Evolutionary conservation across 805 yeast species (phyloP).

Genomic region (Lipomyces lipofer): DNA sequence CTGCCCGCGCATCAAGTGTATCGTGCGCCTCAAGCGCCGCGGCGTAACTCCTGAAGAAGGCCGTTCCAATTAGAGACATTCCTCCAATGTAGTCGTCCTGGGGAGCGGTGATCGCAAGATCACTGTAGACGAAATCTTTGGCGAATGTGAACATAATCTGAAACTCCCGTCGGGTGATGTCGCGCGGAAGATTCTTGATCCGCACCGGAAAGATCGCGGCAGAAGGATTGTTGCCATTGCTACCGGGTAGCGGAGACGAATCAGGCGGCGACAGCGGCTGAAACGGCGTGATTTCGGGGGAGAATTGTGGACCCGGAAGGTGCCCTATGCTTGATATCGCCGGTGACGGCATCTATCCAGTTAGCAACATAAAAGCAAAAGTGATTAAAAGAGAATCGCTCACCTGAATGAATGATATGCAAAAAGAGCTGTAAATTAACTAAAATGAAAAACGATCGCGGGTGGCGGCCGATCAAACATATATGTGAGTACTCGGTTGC

Average conservation of each 20-base stretch:
- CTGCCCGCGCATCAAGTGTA: constrained; percentile 36
- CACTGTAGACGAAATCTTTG: constrained; percentile 40
- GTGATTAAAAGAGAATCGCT: neutral
- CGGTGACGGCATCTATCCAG: constrained; percentile 4
- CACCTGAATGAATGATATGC: neutral
- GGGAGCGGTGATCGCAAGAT: constrained; percentile 32
- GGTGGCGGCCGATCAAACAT: neutral
- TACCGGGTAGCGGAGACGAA: constrained; percentile 1
- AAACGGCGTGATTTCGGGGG: constrained; percentile 27
- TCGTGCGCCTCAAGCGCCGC: constrained; percentile 38
- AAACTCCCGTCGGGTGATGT: constrained; percentile 43
- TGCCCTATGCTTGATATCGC: constrained; percentile 1
- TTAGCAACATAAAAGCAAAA: neutral
- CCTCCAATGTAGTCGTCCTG: constrained; percentile 33
- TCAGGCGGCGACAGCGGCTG: constrained; percentile 29
- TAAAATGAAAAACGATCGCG: neutral
- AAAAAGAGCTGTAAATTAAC: neutral
- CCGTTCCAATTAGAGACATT: constrained; percentile 34
- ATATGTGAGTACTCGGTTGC: neutral
- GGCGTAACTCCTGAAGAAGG: constrained; percentile 36
- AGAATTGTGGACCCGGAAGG: constrained; percentile 5
- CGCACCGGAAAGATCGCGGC: constrained; percentile 30
- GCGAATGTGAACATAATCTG: constrained; percentile 44
- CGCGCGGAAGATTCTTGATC: constrained; percentile 41
- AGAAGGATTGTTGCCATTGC: constrained; percentile 13